Percentiles rank a stretch among this genome's conserved stretches.
Conservation (phyloP, 139 green algal species). For the Coelastrella sp. region DNA sequence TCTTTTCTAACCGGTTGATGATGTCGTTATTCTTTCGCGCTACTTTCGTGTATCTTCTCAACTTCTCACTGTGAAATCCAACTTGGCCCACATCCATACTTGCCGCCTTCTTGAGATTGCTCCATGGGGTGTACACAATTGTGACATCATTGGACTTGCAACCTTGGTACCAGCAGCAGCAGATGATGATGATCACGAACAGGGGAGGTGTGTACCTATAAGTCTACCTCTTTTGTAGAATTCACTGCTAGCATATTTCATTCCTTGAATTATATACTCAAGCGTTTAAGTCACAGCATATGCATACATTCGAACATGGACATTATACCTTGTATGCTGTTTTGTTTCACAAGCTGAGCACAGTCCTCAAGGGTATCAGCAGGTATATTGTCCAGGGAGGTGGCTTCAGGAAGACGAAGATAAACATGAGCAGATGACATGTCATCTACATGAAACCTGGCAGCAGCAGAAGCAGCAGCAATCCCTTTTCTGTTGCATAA, state of each 20-base stretch:
- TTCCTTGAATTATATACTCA: neutral
- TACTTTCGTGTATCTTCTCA: constrained; percentile 78
- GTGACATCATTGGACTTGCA: constrained; percentile 88
- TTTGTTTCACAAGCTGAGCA: constrained; percentile 95
- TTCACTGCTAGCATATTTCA: no score
- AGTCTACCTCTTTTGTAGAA: no score
- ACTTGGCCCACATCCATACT: constrained; percentile 81
- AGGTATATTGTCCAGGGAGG: constrained; percentile 81
- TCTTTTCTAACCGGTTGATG: constrained; percentile 96
- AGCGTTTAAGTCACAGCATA: neutral
- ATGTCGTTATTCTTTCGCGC: constrained; percentile 88
- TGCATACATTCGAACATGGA: neutral
- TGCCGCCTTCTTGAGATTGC: constrained; percentile 91
- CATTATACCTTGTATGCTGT: constrained; percentile 89
- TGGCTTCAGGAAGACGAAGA: constrained; percentile 82
- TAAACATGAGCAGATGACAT: constrained; percentile 98
- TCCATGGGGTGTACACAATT: constrained; percentile 94
- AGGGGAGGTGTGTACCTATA: neutral
- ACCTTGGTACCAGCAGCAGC: constrained; percentile 55
- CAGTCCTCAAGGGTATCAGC: constrained; percentile 91
- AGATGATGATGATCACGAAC: neutral
- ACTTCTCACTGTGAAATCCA: constrained; percentile 85
- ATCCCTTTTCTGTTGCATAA: neutral
- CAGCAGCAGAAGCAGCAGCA: neutral
- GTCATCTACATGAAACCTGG: constrained; percentile 96